A percentile compares a stretch with the other conserved stretches of the same genome.
These are phyloP conservation scores for Paraphysoderma sedebokerense DNA, from an alignment of 371 early-diverging fungal genomes.

Conservation along the genomic window DNA sequence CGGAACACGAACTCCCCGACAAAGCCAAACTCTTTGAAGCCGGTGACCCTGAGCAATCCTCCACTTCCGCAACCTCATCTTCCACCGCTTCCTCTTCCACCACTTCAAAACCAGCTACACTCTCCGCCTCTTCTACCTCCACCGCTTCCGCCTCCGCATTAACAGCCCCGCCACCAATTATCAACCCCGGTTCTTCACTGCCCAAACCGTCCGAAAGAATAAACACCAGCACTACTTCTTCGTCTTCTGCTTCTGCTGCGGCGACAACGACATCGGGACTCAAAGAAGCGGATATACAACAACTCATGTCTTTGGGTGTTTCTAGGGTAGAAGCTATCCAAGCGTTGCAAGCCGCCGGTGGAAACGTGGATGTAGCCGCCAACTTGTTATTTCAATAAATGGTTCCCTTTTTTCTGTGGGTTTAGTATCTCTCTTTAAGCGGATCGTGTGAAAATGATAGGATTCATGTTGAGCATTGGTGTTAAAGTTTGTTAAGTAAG, in stretches of 20 bases:
- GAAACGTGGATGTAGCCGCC: conserved; percentile 75
- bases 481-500: too few relatives aligned
- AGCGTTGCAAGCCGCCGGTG: conserved; percentile 60
- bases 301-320: conserved; percentile 42
- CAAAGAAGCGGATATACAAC: conserved; percentile 33
- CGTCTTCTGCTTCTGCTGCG: conserved; percentile 8
- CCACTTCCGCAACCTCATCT: not conserved
- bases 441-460: too few relatives aligned
- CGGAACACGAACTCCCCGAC: conserved; percentile 80
- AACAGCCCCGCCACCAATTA: conserved; percentile 4
- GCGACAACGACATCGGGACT: conserved; percentile 6
- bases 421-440: too few relatives aligned
- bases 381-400: conserved; percentile 38
- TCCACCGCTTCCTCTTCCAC: not conserved
- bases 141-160: not conserved
- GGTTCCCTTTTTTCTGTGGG: too few relatives aligned
- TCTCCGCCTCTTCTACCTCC: not conserved
- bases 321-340: conserved; percentile 50
- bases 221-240: conserved; percentile 16
- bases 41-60: not conserved
- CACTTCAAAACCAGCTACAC: not conserved
- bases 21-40: conserved; percentile 26
- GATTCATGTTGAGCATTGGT: too few relatives aligned
- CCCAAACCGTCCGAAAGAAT: conserved; percentile 21
- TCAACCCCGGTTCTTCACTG: conserved; percentile 5